phyloP scores from a whole-genome alignment of 441 rosid genomes.

The Mallotus japonicus region DNA sequence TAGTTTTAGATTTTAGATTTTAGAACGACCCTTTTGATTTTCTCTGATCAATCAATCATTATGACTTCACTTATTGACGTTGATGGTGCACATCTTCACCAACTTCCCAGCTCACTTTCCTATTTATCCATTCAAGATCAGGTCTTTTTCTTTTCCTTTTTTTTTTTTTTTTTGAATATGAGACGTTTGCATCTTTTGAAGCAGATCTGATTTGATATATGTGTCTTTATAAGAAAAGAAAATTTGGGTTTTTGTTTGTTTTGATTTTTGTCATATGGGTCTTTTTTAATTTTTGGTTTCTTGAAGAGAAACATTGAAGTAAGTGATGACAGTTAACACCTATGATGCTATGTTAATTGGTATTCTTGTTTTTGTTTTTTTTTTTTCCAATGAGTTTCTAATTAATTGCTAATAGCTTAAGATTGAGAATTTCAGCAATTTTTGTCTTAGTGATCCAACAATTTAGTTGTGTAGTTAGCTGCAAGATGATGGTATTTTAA shows the following conservation, averaged over 20 bases:
- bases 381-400: background rate
- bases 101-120: conserved; percentile 23
- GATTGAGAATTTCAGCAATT: background rate
- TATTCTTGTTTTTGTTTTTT: background rate
- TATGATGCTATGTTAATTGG: background rate
- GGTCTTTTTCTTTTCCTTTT: conserved; percentile 33
- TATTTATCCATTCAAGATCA: conserved; percentile 33
- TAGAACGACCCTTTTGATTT: background rate
- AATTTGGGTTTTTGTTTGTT: background rate
- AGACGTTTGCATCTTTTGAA: background rate
- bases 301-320: background rate
- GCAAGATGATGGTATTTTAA: background rate
- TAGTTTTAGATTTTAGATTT: background rate
- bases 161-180: too few relatives aligned
- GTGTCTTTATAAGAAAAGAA: too few relatives aligned
- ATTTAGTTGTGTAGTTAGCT: background rate
- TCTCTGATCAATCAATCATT: conserved; percentile 18
- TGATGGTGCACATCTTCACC: conserved; percentile 22
- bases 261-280: background rate
- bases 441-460: too few relatives aligned
- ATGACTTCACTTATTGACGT: conserved; percentile 33
- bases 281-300: too few relatives aligned
- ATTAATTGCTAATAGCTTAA: background rate
- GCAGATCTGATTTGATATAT: background rate
- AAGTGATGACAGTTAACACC: background rate